phyloP scores from a whole-genome alignment of 106 monocot species.

The Dactylorhiza incarnata region DNA sequence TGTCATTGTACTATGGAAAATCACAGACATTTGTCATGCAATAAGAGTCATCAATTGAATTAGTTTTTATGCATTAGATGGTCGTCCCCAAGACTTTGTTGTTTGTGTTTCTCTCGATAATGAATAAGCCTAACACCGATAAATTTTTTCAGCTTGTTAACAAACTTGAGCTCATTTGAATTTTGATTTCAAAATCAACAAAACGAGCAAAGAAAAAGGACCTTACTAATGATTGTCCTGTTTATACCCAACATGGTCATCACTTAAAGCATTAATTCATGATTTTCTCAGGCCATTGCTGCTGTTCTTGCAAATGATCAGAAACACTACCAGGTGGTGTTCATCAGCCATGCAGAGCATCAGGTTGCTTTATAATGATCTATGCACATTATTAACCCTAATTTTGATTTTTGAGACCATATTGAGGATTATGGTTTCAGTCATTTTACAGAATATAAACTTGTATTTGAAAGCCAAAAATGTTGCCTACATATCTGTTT shows the following conservation, averaged over 20 bases:
- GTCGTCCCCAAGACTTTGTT: too few relatives aligned
- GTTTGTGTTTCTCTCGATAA: too few relatives aligned
- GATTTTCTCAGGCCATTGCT: conserved; percentile 58
- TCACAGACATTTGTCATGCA: too few relatives aligned
- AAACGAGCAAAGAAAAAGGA: too few relatives aligned
- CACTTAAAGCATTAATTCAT: background rate
- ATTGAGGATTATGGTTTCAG: conserved; percentile 5
- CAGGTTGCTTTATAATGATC: conserved; percentile 23
- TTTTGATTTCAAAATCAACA: too few relatives aligned
- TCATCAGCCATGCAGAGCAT: conserved; percentile 75
- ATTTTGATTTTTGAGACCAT: background rate
- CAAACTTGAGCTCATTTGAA: too few relatives aligned
- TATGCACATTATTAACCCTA: background rate
- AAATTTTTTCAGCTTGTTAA: too few relatives aligned
- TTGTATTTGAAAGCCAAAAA: conserved; percentile 34
- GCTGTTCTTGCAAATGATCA: conserved; percentile 41
- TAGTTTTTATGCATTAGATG: too few relatives aligned
- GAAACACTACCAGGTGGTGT: conserved; percentile 36
- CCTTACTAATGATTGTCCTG: too few relatives aligned
- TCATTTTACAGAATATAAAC: conserved; percentile 33
- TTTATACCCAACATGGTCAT: background rate
- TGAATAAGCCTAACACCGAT: too few relatives aligned
- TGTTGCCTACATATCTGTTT: conserved; percentile 39
- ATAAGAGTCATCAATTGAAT: too few relatives aligned
- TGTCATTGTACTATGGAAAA: too few relatives aligned